Conservation (phyloP, 257 asterid genomes). For the Mitragyna speciosa region DNA sequence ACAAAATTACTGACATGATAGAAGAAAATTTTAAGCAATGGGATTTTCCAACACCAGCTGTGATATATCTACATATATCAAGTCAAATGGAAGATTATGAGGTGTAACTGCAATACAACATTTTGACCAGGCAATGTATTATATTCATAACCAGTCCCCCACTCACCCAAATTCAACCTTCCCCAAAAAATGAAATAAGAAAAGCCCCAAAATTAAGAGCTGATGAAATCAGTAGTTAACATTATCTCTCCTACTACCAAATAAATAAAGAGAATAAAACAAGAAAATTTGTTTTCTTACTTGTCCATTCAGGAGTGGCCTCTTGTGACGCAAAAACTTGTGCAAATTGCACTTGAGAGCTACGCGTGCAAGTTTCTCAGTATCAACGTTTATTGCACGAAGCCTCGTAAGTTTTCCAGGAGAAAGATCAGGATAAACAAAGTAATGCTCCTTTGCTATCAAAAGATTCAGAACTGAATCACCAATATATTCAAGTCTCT, state of each 20-base stretch:
- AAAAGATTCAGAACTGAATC: slow-evolving; percentile 36
- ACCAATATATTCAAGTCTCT: slow-evolving; percentile 46
- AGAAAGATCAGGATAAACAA: slow-evolving; percentile 25
- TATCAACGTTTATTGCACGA: slow-evolving; percentile 56
- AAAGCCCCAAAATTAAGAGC: background rate
- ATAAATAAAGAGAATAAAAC: background rate
- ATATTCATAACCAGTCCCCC: background rate
- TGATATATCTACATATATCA: too few relatives aligned
- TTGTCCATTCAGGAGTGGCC: slow-evolving; percentile 30
- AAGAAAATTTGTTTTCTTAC: slow-evolving; percentile 19
- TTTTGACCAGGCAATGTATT: too few relatives aligned
- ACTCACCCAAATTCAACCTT: background rate
- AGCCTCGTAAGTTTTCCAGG: slow-evolving; percentile 46
- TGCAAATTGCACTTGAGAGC: slow-evolving; percentile 34
- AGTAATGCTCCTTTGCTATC: slow-evolving; percentile 25
- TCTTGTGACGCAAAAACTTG: slow-evolving; percentile 36
- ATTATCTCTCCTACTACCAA: too few relatives aligned
- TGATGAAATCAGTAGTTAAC: background rate
- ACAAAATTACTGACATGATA: too few relatives aligned
- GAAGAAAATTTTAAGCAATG: too few relatives aligned
- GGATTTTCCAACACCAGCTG: too few relatives aligned
- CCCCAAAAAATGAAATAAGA: too few relatives aligned
- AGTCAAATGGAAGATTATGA: too few relatives aligned
- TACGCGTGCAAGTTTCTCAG: slow-evolving; percentile 61
- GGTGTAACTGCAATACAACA: too few relatives aligned